Conservation (phyloP, 805 yeast genomes). For the Nadsonia fulvescens region DNA sequence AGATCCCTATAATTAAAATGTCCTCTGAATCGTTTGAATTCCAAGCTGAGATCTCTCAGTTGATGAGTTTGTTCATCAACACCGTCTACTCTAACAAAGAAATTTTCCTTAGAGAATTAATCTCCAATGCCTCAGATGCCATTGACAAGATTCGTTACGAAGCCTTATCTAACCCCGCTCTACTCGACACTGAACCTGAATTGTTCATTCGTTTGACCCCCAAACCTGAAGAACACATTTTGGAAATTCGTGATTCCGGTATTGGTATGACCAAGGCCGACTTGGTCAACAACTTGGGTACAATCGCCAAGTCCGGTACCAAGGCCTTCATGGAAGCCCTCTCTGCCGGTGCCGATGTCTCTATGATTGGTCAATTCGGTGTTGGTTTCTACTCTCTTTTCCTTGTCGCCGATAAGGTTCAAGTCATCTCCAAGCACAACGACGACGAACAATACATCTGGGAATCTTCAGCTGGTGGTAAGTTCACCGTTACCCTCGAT, state of each 20-base stretch:
- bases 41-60: slow-evolving; percentile 99
- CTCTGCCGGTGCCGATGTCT: slow-evolving; percentile 98
- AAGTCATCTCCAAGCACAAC: slow-evolving; percentile 94
- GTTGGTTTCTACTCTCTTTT: slow-evolving; percentile 99
- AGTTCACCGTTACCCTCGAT: slow-evolving; percentile 89
- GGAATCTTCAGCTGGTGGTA: slow-evolving; percentile 99
- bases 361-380: slow-evolving; percentile 99
- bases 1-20: too few relatives aligned
- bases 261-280: slow-evolving; percentile 99
- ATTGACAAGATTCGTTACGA: slow-evolving; percentile 96
- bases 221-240: slow-evolving; percentile 77
- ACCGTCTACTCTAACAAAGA: slow-evolving; percentile 99
- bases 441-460: slow-evolving; percentile 99
- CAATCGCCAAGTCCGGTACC: slow-evolving; percentile 99
- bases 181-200: slow-evolving; percentile 89
- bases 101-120: slow-evolving; percentile 95
- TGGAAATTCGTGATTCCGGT: slow-evolving; percentile 98
- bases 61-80: slow-evolving; percentile 99
- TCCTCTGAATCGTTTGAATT: slow-evolving; percentile 44
- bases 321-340: slow-evolving; percentile 99
- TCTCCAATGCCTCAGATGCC: slow-evolving; percentile 98
- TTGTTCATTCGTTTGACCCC: slow-evolving; percentile 96
- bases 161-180: slow-evolving; percentile 79
- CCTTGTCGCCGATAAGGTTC: slow-evolving; percentile 97
- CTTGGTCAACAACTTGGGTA: slow-evolving; percentile 96